Evolutionary conservation across 257 asterid species (phyloP).

Genomic region (Voacanga thouarsii): DNA sequence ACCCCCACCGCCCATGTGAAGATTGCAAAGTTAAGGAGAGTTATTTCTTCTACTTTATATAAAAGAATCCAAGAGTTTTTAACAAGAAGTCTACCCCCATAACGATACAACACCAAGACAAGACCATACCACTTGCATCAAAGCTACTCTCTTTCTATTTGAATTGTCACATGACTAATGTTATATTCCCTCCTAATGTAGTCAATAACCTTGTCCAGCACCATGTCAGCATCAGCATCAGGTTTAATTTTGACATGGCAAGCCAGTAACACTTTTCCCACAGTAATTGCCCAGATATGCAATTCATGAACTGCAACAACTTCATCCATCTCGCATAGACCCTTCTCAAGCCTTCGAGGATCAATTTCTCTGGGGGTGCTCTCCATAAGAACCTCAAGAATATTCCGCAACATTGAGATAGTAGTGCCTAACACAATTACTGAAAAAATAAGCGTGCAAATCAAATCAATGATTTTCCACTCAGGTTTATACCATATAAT

Average conservation of each 20-base stretch:
- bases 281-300: conserved; percentile 63
- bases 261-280: conserved; percentile 72
- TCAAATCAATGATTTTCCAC: conserved; percentile 81
- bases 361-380: conserved; percentile 91
- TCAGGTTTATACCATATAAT: conserved; percentile 83
- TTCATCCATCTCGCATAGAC: conserved; percentile 85
- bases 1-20: too few relatives aligned
- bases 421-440: conserved; percentile 67
- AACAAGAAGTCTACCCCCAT: not conserved
- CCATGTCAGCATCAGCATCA: conserved; percentile 80
- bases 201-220: conserved; percentile 67
- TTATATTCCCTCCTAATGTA: conserved; percentile 76
- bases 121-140: not conserved
- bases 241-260: conserved; percentile 79
- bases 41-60: too few relatives aligned
- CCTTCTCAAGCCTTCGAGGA: conserved; percentile 70
- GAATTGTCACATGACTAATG: conserved; percentile 85
- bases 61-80: not conserved
- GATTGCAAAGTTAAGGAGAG: not conserved
- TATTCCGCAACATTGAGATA: conserved; percentile 64
- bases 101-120: not conserved
- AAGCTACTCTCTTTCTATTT: conserved; percentile 66
- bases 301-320: conserved; percentile 79
- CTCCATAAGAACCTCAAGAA: conserved; percentile 92
- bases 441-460: conserved; percentile 77